phyloP scores from a whole-genome alignment of 768 basidiomycete species.

The Pisolithus microcarpus region DNA sequence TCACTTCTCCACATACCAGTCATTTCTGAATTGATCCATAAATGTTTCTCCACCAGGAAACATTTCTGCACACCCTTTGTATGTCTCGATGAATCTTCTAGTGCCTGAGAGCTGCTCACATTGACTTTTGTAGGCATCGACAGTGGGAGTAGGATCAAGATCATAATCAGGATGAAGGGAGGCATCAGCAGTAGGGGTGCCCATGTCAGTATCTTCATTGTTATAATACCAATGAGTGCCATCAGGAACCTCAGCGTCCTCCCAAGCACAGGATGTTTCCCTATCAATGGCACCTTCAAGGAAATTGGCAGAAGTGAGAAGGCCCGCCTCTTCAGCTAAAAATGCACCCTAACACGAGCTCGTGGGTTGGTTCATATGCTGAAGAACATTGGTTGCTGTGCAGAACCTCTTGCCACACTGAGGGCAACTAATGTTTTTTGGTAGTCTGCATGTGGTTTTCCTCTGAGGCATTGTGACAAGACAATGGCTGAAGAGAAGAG shows the following conservation, averaged over 20 bases:
- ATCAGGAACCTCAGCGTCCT: not conserved
- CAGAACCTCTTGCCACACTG: too few species aligned
- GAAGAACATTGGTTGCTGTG: not conserved
- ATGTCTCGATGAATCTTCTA: not conserved
- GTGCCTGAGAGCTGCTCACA: not conserved
- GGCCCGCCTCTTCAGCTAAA: not conserved
- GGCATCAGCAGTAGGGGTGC: too few species aligned
- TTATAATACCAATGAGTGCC: not conserved
- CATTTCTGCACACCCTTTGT: not conserved
- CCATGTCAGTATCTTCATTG: not conserved
- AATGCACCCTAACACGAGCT: not conserved
- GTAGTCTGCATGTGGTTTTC: not conserved
- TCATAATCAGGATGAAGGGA: not conserved
- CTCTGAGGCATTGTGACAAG: not conserved
- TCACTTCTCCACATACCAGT: not conserved
- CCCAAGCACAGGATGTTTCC: not conserved
- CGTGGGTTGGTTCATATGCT: slow-evolving; percentile 10
- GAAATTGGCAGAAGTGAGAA: too few species aligned
- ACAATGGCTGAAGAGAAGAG: not conserved
- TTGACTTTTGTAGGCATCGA: not conserved
- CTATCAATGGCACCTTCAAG: too few species aligned
- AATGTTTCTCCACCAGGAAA: not conserved
- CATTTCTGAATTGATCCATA: not conserved
- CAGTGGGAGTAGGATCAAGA: too few species aligned
- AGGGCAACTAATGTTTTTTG: not conserved